These are phyloP conservation scores for Trichoderma sp. DNA, from an alignment of 2,329 filamentous ascomycete species.

Conservation along the genomic window DNA sequence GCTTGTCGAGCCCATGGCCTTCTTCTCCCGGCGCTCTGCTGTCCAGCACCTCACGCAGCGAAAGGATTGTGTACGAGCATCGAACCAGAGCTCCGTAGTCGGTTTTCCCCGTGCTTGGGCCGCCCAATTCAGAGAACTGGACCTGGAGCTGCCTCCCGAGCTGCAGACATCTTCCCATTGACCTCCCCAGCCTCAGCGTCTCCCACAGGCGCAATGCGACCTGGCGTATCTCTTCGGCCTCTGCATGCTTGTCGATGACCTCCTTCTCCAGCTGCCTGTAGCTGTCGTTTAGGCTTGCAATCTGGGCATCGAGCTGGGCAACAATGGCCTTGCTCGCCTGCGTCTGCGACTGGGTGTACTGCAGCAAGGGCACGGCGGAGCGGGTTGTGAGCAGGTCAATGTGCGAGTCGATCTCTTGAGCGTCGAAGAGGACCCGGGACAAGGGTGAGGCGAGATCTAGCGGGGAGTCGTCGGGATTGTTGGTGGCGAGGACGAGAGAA, in stretches of 20 bases:
- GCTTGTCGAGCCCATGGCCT: constrained; percentile 68
- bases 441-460: constrained; percentile 93
- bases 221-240: constrained; percentile 75
- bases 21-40: constrained; percentile 68
- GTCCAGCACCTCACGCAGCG: constrained; percentile 68
- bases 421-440: constrained; percentile 90
- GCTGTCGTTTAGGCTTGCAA: constrained; percentile 75
- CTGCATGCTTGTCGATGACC: constrained; percentile 79
- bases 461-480: constrained; percentile 84
- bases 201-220: constrained; percentile 77
- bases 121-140: constrained; percentile 66
- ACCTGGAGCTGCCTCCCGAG: constrained; percentile 82
- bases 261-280: constrained; percentile 84
- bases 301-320: constrained; percentile 72
- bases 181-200: constrained; percentile 71
- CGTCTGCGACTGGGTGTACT: constrained; percentile 72
- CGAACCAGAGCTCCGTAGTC: constrained; percentile 78
- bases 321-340: constrained; percentile 70
- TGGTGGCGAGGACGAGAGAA: constrained; percentile 80
- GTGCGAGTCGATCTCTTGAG: constrained; percentile 94
- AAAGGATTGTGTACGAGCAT: constrained; percentile 75
- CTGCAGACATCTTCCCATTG: constrained; percentile 74
- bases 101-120: constrained; percentile 52
- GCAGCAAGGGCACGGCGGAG: constrained; percentile 75
- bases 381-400: constrained; percentile 87